Conservation (phyloP, 2,329 filamentous ascomycete species). For the Akanthomyces dipterigenus region DNA sequence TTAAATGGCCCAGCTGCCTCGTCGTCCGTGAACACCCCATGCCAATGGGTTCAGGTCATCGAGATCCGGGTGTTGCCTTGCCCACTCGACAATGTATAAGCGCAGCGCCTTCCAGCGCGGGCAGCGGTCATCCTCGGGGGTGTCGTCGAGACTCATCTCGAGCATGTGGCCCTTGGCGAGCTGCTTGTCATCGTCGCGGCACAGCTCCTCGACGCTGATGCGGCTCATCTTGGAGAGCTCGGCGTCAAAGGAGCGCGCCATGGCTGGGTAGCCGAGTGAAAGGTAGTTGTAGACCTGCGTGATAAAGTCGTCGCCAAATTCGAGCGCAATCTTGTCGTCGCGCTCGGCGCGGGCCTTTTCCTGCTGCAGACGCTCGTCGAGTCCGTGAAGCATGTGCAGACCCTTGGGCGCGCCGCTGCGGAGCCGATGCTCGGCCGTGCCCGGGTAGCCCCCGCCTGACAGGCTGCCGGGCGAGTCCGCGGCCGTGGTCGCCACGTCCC, state of each 20-base stretch:
- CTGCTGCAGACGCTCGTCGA: constrained; percentile 43
- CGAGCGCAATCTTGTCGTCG: constrained; percentile 49
- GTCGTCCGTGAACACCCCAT: constrained; percentile 61
- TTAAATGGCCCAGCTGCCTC: constrained; percentile 68
- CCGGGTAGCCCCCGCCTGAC: background rate
- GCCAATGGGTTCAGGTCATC: constrained; percentile 50
- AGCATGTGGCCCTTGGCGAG: constrained; percentile 67
- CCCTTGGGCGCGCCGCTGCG: constrained; percentile 32
- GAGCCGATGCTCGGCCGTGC: constrained; percentile 20
- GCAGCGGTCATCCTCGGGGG: constrained; percentile 45
- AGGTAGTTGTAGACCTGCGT: constrained; percentile 98
- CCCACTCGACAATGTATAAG: constrained; percentile 84
- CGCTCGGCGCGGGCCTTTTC: constrained; percentile 44
- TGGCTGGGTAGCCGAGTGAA: constrained; percentile 82
- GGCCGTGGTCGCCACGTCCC: constrained; percentile 17
- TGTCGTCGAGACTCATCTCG: constrained; percentile 40
- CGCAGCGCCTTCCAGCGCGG: constrained; percentile 78
- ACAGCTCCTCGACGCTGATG: constrained; percentile 61
- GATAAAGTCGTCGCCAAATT: constrained; percentile 79
- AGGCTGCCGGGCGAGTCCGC: constrained; percentile 11
- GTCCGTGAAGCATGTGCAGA: constrained; percentile 43
- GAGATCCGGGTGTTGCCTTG: constrained; percentile 73
- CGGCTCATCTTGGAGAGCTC: constrained; percentile 78
- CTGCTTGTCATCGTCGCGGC: constrained; percentile 58
- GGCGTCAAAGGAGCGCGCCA: constrained; percentile 74